Evolutionary conservation across 371 early-diverging fungal species (phyloP).

Genomic region (Rhizomucor pusillus): DNA sequence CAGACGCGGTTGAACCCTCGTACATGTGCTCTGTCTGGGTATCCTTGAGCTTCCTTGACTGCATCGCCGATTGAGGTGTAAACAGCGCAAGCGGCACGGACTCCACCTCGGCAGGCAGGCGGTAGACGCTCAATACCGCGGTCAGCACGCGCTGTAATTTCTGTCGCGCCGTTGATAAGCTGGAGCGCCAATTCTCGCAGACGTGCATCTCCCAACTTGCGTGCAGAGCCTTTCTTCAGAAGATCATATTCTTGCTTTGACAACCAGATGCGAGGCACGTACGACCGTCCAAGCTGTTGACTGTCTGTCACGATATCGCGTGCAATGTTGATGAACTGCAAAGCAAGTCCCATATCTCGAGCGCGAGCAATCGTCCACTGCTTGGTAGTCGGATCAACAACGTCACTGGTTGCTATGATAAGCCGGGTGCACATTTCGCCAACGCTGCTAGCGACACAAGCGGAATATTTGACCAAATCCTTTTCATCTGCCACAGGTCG

Average conservation of each 20-base stretch:
- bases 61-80: constrained; percentile 47
- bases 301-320: constrained; percentile 63
- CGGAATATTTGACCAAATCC: constrained; percentile 48
- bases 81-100: constrained; percentile 49
- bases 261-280: constrained; percentile 45
- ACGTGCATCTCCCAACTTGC: constrained; percentile 20
- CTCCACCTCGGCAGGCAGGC: constrained; percentile 33
- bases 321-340: constrained; percentile 61
- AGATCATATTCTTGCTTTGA: constrained; percentile 11
- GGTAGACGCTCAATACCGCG: constrained; percentile 44
- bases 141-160: constrained; percentile 21
- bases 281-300: constrained; percentile 45
- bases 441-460: constrained; percentile 60
- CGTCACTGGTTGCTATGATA: constrained; percentile 5
- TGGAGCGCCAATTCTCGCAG: constrained; percentile 22
- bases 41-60: constrained; percentile 20
- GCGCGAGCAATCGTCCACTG: constrained; percentile 37
- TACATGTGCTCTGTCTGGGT: constrained; percentile 37
- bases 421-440: constrained; percentile 55
- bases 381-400: neutral
- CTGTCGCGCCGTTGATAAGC: constrained; percentile 23
- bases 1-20: constrained; percentile 12
- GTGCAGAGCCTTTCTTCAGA: constrained; percentile 20
- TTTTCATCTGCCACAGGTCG: constrained; percentile 25
- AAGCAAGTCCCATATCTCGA: constrained; percentile 56